Conservation (phyloP, 257 asterid species). For the Solanum lycopersicoides region DNA sequence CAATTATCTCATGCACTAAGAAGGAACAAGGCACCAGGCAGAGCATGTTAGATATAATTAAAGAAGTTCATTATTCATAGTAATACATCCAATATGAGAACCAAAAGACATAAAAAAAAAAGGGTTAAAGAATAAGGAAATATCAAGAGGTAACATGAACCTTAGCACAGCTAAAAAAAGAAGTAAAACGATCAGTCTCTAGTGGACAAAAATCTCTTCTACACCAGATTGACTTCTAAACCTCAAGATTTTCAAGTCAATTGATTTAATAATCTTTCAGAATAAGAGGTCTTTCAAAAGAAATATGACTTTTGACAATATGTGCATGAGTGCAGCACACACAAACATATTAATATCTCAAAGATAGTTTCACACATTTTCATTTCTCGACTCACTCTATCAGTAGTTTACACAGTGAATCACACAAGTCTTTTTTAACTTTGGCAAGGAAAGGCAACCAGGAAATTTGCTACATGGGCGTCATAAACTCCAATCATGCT, state of each 20-base stretch:
- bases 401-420: not conserved
- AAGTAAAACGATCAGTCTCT: not conserved
- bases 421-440: not conserved
- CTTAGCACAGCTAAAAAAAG: not conserved
- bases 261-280: not conserved
- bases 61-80: not conserved
- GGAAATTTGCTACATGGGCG: not conserved
- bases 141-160: not conserved
- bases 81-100: not conserved
- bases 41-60: not conserved
- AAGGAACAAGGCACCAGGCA: not conserved
- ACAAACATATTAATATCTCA: not conserved
- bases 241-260: not conserved
- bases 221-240: not conserved
- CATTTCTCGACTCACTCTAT: not conserved
- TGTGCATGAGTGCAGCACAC: not conserved
- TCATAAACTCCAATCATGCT: not conserved
- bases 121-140: not conserved
- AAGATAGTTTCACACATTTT: not conserved
- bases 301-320: too few relatives aligned
- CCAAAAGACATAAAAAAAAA: not conserved
- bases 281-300: not conserved
- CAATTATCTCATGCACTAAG: not conserved
- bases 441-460: not conserved
- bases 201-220: not conserved